Percentiles rank a stretch among this genome's conserved stretches.
Evolutionary conservation across 1,284 basidiomycete species (phyloP).

Genomic region (Peniophora sp.): DNA sequence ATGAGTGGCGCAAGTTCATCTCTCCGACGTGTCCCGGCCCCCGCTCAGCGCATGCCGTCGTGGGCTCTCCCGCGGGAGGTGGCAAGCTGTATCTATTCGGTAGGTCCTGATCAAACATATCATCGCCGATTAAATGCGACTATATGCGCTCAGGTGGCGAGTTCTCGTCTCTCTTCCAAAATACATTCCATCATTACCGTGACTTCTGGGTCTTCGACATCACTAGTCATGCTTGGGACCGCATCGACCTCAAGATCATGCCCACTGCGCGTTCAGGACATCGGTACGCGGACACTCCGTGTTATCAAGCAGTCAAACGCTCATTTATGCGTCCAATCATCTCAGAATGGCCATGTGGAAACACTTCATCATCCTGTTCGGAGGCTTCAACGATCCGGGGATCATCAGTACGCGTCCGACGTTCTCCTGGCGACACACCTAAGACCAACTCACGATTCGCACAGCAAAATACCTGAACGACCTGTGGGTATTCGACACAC

Average conservation of each 20-base stretch:
- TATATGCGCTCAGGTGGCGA: slow-evolving; percentile 53
- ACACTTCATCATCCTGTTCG: slow-evolving; percentile 79
- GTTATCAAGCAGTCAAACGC: neutral
- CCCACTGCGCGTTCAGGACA: slow-evolving; percentile 84
- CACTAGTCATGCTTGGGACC: slow-evolving; percentile 74
- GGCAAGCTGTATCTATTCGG: slow-evolving; percentile 85
- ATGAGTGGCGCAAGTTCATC: slow-evolving; percentile 83
- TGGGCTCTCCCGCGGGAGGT: slow-evolving; percentile 63
- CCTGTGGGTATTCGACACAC: slow-evolving; percentile 83
- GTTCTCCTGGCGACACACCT: neutral
- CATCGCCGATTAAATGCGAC: neutral
- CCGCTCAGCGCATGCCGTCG: slow-evolving; percentile 77
- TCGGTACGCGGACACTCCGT: slow-evolving; percentile 36
- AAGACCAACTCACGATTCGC: neutral
- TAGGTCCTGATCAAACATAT: slow-evolving; percentile 19
- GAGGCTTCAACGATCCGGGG: slow-evolving; percentile 83
- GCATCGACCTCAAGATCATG: slow-evolving; percentile 78
- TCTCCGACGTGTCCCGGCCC: slow-evolving; percentile 81
- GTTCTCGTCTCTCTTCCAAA: slow-evolving; percentile 82
- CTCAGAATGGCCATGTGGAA: slow-evolving; percentile 87
- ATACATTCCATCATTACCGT: slow-evolving; percentile 85
- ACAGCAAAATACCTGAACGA: slow-evolving; percentile 81
- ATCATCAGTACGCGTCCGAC: slow-evolving; percentile 44
- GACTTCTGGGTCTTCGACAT: slow-evolving; percentile 84
- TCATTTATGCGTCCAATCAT: neutral